A percentile compares a stretch with the other conserved stretches of the same genome.
Evolutionary conservation across 2,329 filamentous ascomycete species (phyloP).

Genomic region (Pseudocercospora musae): DNA sequence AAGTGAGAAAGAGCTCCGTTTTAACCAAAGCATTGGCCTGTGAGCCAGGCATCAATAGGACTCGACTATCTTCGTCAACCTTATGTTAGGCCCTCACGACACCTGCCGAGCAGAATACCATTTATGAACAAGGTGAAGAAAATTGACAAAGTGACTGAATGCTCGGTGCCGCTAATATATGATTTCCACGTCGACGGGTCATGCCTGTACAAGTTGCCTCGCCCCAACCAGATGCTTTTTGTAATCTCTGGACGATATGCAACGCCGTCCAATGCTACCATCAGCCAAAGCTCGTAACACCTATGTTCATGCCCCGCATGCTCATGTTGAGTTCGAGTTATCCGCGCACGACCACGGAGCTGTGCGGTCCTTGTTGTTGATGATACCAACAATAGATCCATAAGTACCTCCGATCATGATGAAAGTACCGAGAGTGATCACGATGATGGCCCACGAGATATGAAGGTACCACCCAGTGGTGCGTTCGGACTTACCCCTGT

Average conservation of each 20-base stretch:
- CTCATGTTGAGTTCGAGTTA: constrained; percentile 32
- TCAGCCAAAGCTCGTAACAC: not conserved
- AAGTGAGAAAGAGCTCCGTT: no score
- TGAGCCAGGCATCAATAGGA: no score
- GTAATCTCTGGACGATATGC: not conserved
- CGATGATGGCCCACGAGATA: constrained; percentile 25
- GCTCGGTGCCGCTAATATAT: not conserved
- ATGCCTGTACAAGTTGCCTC: not conserved
- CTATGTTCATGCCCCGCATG: no score
- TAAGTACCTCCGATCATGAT: constrained; percentile 47
- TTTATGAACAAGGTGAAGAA: not conserved
- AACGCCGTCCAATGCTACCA: not conserved
- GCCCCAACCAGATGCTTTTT: not conserved
- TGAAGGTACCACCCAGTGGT: constrained; percentile 10
- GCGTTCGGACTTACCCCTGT: constrained; percentile 10
- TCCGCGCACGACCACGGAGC: constrained; percentile 26
- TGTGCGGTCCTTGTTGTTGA: constrained; percentile 27
- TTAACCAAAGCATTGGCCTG: no score
- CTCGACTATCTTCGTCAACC: no score
- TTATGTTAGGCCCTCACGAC: no score
- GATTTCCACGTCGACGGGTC: not conserved
- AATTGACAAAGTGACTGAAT: no score
- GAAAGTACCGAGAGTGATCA: constrained; percentile 40
- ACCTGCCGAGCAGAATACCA: no score
- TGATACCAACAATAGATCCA: constrained; percentile 42